Evolutionary conservation across 2,329 filamentous ascomycete genomes (phyloP).

Genomic region (Davidsoniella eucalypti): DNA sequence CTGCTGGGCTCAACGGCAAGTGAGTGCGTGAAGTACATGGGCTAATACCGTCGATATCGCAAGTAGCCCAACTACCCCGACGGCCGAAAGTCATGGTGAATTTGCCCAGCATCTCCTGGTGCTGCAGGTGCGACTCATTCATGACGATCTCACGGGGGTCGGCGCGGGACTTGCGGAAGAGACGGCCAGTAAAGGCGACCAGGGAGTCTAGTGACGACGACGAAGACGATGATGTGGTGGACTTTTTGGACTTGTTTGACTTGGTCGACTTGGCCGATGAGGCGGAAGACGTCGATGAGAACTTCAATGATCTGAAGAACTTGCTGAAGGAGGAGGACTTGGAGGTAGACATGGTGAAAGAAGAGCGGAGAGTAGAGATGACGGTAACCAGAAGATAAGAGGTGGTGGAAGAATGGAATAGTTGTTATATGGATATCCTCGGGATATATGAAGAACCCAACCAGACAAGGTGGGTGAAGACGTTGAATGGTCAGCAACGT

Average conservation of each 20-base stretch:
- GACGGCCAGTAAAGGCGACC: slow-evolving; percentile 2
- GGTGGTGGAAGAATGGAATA: background rate
- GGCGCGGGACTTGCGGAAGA: slow-evolving; percentile 7
- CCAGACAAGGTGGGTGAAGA: too few species aligned
- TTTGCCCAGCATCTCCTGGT: slow-evolving; percentile 30
- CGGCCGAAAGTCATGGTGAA: slow-evolving; percentile 32
- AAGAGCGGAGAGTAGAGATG: background rate
- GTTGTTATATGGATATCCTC: too few species aligned
- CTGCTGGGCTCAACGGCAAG: background rate
- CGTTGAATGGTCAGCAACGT: too few species aligned
- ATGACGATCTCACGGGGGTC: slow-evolving; percentile 31
- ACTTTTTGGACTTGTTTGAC: slow-evolving; percentile 1
- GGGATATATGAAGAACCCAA: too few species aligned
- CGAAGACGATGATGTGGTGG: slow-evolving; percentile 1
- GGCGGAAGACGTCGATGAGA: slow-evolving; percentile 7
- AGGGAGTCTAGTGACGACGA: slow-evolving; percentile 5
- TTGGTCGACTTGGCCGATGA: background rate
- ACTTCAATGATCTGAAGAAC: slow-evolving; percentile 7
- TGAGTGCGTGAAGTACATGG: slow-evolving; percentile 10
- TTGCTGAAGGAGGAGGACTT: slow-evolving; percentile 5
- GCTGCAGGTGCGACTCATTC: slow-evolving; percentile 28
- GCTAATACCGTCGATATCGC: slow-evolving; percentile 10
- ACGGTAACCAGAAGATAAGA: background rate
- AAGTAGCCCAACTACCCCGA: slow-evolving; percentile 13
- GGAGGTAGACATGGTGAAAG: slow-evolving; percentile 5